Evolutionary conservation across 1,284 basidiomycete species (phyloP), one percentile per base, ranked within the genome.

Genomic region (Ceratobasidium sp.): DNA sequence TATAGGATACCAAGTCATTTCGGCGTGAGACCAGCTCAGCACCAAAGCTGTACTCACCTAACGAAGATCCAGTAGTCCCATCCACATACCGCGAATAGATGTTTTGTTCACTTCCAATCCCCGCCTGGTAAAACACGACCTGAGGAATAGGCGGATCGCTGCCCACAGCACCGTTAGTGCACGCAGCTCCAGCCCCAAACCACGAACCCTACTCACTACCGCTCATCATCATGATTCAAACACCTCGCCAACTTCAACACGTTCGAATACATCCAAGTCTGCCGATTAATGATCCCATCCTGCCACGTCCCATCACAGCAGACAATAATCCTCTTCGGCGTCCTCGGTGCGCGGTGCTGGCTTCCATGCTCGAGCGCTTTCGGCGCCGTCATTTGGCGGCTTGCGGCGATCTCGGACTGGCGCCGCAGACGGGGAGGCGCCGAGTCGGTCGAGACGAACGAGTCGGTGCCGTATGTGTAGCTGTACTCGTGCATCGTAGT

Each of bases 201-300:
- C 65, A 54, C 7, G 46, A 65, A 16, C 18, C 48, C 27, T 33
- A 82, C 86, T 78, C 79, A 88, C 88, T 81, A 82, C 70, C 91
- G 87, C 55, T 85, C 83, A 80, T 93, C 92, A 79, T 88, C 86
- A 77, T 90, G 88, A 74, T 89, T 85, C 74, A 93, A 85, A 0
- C 88, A 87, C 82, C 92, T 87, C 18, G 90, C 85, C 48, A 75
- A 54, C 52, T 75, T 75, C 62, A 75, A 66, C n/a, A 75, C 73
- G n/a, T 75, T 75, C 27, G 73, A 75, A 64, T 75, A 75, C 73
- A 75, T 75, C 73, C 73, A 75, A 0, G 73, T 54, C 60, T 75
- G 73, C 14, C 50, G 20, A n/a, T 16, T 33, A 52, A 75, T 27
- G 20, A 75, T 33, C 60, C 73, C 73, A 66, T 75, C 73, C 23